phyloP scores from a whole-genome alignment of 305 asterid species.

The Fraxinus greggii region DNA sequence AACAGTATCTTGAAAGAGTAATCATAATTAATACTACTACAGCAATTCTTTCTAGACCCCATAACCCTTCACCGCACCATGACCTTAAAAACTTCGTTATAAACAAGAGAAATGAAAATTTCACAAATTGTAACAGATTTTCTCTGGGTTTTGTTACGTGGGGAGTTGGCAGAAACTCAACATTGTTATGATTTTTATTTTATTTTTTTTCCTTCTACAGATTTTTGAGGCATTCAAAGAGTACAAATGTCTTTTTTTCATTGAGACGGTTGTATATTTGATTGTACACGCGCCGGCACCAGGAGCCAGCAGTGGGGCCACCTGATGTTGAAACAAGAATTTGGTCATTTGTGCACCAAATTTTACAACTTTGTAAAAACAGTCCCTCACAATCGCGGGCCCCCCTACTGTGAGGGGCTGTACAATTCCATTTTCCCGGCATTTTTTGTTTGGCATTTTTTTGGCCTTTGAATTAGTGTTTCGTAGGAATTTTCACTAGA shows the following conservation, averaged over 20 bases:
- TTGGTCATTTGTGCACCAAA: too few species aligned
- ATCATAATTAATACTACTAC: conserved; percentile 42
- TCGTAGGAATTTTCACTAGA: neutral
- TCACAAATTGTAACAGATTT: neutral
- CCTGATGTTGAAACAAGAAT: conserved; percentile 19
- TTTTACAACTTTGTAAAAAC: too few species aligned
- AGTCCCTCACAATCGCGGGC: too few species aligned
- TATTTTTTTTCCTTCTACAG: neutral
- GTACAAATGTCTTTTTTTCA: conserved; percentile 48
- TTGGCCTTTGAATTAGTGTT: neutral
- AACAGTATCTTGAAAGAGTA: conserved; percentile 83
- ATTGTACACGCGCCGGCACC: conserved; percentile 66
- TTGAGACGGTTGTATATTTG: conserved; percentile 50
- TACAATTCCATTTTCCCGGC: conserved; percentile 27
- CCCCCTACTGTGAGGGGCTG: too few species aligned
- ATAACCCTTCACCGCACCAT: conserved; percentile 18
- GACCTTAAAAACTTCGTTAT: conserved; percentile 20
- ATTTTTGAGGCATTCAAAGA: neutral
- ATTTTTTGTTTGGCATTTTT: conserved; percentile 16
- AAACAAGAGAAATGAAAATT: conserved; percentile 17
- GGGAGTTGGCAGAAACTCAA: conserved; percentile 27
- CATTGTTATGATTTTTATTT: neutral
- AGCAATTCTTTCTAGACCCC: conserved; percentile 37
- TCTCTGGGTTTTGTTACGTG: conserved; percentile 15
- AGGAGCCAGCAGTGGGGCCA: conserved; percentile 26